A percentile compares a stretch with the other conserved stretches of the same genome.
Conservation (phyloP, 2,329 filamentous ascomycete genomes). For the Cryphonectria naterciae region DNA sequence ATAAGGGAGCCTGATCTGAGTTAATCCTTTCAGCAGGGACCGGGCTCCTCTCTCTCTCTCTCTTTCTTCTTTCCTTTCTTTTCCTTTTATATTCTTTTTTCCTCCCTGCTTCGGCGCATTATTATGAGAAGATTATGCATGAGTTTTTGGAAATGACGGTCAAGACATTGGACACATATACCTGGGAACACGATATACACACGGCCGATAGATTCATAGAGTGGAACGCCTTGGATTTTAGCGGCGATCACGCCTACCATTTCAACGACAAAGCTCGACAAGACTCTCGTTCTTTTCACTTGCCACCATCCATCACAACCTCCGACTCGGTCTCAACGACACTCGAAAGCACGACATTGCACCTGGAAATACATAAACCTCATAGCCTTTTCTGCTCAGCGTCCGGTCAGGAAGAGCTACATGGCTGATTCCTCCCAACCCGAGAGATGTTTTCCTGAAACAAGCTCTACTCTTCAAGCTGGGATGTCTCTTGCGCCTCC, state of each 20-base stretch:
- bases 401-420: background rate
- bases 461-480: background rate
- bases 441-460: background rate
- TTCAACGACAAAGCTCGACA: background rate
- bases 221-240: background rate
- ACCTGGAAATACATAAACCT: background rate
- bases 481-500: slow-evolving; percentile 21
- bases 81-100: background rate
- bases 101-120: background rate
- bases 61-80: too few relatives aligned
- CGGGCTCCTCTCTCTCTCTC: too few relatives aligned
- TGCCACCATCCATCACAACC: background rate
- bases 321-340: background rate
- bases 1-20: background rate
- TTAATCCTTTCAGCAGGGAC: background rate
- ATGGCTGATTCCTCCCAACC: background rate
- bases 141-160: background rate
- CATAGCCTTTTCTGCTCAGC: background rate
- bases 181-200: background rate
- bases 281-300: background rate
- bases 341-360: background rate
- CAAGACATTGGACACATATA: background rate
- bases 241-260: background rate
- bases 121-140: background rate
- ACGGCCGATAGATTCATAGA: slow-evolving; percentile 9